These are phyloP conservation scores for Podospora pseudocomata DNA, from an alignment of 495 filamentous ascomycete genomes.

Conservation along the genomic window DNA sequence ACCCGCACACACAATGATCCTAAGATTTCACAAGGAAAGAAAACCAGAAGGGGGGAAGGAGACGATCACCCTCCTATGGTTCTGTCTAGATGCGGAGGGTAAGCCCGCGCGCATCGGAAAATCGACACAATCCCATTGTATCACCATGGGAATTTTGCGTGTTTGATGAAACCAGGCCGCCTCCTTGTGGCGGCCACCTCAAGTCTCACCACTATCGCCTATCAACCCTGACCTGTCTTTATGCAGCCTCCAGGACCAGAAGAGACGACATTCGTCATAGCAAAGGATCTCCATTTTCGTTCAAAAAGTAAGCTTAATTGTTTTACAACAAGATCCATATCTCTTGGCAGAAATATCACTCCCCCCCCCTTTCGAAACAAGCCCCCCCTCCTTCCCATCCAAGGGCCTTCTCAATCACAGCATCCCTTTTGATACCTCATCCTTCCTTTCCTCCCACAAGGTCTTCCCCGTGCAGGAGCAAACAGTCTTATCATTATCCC, in stretches of 20 bases:
- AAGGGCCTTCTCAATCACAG: slow-evolving; percentile 41
- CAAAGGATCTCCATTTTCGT: neutral
- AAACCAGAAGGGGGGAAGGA: neutral
- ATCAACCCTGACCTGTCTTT: neutral
- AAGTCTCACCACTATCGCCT: neutral
- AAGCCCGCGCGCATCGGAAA: neutral
- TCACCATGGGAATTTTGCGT: neutral
- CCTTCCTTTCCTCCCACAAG: slow-evolving; percentile 92
- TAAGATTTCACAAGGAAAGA: neutral
- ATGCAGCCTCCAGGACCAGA: neutral
- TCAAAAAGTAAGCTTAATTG: slow-evolving; percentile 1
- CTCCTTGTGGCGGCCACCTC: neutral
- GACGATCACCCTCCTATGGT: neutral
- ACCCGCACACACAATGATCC: neutral
- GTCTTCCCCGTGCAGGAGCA: slow-evolving; percentile 94
- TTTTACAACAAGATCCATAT: neutral
- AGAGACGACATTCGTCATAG: neutral
- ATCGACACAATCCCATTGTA: neutral
- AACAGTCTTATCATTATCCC: slow-evolving; percentile 98
- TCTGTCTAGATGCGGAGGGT: neutral
- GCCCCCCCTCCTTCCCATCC: neutral
- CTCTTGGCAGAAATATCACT: neutral
- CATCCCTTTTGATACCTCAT: slow-evolving; percentile 86
- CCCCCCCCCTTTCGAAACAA: neutral
- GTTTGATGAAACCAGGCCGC: slow-evolving; percentile 1